Base-by-base conservation (phyloP, 345 rosid species). In the Mangifera indica region DNA sequence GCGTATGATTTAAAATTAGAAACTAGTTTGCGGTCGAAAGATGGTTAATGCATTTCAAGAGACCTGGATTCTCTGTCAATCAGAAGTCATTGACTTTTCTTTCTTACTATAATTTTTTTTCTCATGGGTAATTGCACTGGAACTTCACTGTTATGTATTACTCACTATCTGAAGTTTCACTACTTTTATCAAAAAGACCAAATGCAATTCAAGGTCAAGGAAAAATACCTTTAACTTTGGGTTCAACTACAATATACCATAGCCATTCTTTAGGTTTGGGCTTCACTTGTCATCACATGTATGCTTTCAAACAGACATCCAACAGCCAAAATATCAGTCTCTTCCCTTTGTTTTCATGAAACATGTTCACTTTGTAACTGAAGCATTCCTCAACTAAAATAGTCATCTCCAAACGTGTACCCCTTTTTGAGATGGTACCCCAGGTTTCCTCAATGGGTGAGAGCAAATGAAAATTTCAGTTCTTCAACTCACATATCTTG, bases 391-490 rank as follows among this genome's bases (percentile, higher is more conserved):
- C 73, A 58, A 59, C 42, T 29, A 18, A 49, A 70, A 44, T 14
- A 25, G 26, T 7, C 45, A 26, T 44, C 57, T 59, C 26, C 42
- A 44, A 24, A 18, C 18, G 63, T 45, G 6, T 2, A 17, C 63
- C 63, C 24, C 52, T 26, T 5, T 37, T 70, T 9, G 29, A 44
- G n/a, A 57, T 45, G 55, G 63, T 70, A 71, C 10, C 58, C 48
- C 37, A 20, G 34, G 48, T 14, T 24, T 65, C 55, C 25, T 25
- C 3, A 37, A 24, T 24, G 20, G 0, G 5, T 48, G 40, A 13
- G 37, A 63, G n/a, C n/a, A 14, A 46, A 65, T 25, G 56, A 25
- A 17, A 25, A 7, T 25, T 65, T 49, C 37, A 54, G 61, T 68
- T 34, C 14, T 7, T 55, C 12, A 10, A 48, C 14, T 60, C 3